Percentiles rank a stretch among this genome's conserved stretches.
Evolutionary conservation across 495 filamentous ascomycete genomes (phyloP).

Genomic region (Tuber melanosporum): DNA sequence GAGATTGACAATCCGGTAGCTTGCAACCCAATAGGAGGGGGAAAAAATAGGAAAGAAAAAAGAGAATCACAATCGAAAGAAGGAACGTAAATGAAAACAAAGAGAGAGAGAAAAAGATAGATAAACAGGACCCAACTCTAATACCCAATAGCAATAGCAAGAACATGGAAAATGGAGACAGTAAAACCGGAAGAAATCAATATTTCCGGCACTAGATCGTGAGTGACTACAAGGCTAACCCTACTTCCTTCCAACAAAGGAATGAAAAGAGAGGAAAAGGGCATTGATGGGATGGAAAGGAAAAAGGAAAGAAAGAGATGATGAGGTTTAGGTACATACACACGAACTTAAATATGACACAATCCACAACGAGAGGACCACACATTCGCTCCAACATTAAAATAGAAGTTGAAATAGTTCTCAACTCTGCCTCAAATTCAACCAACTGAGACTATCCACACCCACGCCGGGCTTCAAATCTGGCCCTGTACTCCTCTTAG

Average conservation of each 20-base stretch:
- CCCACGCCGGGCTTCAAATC: constrained; percentile 13
- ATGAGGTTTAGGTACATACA: constrained; percentile 7
- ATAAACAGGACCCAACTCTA: not conserved
- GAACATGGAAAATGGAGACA: not conserved
- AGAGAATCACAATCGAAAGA: not conserved
- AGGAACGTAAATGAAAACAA: not conserved
- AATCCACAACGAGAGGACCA: not conserved
- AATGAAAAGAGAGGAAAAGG: not conserved
- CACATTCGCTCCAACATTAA: not conserved
- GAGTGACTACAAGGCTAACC: not conserved
- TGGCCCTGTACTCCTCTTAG: constrained; percentile 15
- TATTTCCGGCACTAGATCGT: not conserved
- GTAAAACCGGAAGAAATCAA: not conserved
- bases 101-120: not conserved
- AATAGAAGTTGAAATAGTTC: constrained; percentile 4
- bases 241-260: constrained; percentile 6
- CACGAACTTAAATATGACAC: not conserved
- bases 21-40: not conserved
- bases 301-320: constrained; percentile 23
- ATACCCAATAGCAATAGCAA: constrained; percentile 1
- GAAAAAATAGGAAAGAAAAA: not conserved
- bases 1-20: not conserved
- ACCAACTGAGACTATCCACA: constrained; percentile 38
- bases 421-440: constrained; percentile 30
- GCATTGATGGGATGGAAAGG: not conserved